phyloP scores from a whole-genome alignment of 768 basidiomycete genomes.

The Russula earlei region DNA sequence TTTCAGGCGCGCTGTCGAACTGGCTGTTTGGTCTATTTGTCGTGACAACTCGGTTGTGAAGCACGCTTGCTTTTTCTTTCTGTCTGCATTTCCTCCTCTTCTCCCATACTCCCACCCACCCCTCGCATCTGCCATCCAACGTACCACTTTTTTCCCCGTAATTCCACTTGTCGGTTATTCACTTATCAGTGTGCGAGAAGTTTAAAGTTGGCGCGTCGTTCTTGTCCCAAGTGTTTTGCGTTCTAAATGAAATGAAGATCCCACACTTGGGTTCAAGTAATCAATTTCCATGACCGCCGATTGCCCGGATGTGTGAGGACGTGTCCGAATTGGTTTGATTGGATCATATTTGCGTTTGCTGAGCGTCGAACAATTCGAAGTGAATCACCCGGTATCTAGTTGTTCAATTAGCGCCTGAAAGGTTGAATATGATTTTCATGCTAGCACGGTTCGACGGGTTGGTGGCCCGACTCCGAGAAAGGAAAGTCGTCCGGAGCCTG shows the following conservation, averaged over 20 bases:
- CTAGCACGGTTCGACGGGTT: too few species aligned
- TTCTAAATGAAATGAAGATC: slow-evolving; percentile 2
- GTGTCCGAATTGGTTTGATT: too few species aligned
- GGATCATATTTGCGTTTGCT: not conserved
- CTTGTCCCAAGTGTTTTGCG: not conserved
- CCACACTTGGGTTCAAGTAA: not conserved
- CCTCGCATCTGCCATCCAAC: slow-evolving; percentile 9
- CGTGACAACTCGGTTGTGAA: slow-evolving; percentile 4
- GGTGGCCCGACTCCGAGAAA: not conserved
- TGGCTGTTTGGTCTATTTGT: slow-evolving; percentile 7
- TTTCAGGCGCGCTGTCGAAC: slow-evolving; percentile 7
- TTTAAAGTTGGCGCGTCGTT: slow-evolving; percentile 11
- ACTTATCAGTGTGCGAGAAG: slow-evolving; percentile 8
- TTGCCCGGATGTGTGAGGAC: not conserved
- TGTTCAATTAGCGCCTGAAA: too few species aligned
- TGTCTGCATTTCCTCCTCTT: slow-evolving; percentile 4
- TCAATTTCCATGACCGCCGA: not conserved
- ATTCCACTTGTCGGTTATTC: slow-evolving; percentile 14
- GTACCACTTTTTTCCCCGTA: slow-evolving; percentile 11
- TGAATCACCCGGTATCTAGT: not conserved
- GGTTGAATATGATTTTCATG: too few species aligned
- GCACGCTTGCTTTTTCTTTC: slow-evolving; percentile 14
- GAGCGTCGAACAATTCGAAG: not conserved
- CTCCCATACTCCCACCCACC: slow-evolving; percentile 2
- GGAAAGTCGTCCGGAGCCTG: not conserved